Evolutionary conservation across 305 asterid genomes (phyloP), one percentile per base, ranked within the genome.

Genomic region (Fraxinus paxiana): DNA sequence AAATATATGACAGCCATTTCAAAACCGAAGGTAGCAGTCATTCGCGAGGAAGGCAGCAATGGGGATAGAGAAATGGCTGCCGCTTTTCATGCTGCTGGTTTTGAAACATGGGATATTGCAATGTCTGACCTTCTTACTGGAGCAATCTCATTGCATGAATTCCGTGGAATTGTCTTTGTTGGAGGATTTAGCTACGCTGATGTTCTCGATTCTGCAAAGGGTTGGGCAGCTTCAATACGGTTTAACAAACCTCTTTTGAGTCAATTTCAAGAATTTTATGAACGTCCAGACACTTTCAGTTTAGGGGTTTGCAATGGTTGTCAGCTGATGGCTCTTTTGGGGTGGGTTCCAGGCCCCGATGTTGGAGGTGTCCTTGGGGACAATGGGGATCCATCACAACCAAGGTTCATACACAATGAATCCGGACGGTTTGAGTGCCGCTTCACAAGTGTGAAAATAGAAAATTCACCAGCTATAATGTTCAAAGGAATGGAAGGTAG

Each of bases 101-200:
- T 95, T 80, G 98, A 93, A 63, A 95, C 98, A 26, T 93, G 98
- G 98, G 98, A 95, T 83, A 79, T 95, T 71, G 63, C 98, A 17
- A 93, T 95, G 98, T 93, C 97, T 9, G 98, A 95, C 89, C 95
- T 95, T 83, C 93, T 93, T 26, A 82, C 82, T 6, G 96, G 97
- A 35, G 78, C 80, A 15, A 78, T 90, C 78, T 84, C 89, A 0
- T 82, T 93, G 84, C 74, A 80, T 33, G 80, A 86, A 46, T 95
- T 95, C 80, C 89, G 91, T 20, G 98, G 98, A 22, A 82, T 95
- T 80, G 97, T 82, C 3, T 95, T 95, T 77, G 98, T 95, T 28
- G 98, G 98, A 74, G 98, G 98, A 67, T 95, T 93, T 88, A 95
- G 98, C 88, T 95, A 95, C 38, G 98, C 98, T 0, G 98, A 95